A percentile compares a stretch with the other conserved stretches of the same genome.
These are phyloP conservation scores for Diaporthe capsici DNA, from an alignment of 2,329 filamentous ascomycete genomes.

Conservation along the genomic window DNA sequence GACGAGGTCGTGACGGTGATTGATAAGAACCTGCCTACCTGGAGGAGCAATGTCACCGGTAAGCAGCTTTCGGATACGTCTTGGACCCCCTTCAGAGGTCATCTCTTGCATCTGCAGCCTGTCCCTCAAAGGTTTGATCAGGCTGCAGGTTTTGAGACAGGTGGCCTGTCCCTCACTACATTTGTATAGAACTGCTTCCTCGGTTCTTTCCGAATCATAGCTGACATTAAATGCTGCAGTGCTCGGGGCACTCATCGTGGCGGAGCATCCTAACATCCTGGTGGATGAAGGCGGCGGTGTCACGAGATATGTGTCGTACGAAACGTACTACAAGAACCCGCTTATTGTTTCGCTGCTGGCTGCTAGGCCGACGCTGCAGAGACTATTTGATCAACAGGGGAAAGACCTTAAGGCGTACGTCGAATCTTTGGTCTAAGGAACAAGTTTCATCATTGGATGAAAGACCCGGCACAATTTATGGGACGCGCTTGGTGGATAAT, in stretches of 20 bases:
- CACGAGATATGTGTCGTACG: slow-evolving; percentile 48
- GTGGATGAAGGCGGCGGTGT: slow-evolving; percentile 44
- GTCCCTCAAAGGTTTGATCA: too few species aligned
- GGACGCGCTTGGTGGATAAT: too few species aligned
- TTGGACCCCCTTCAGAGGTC: too few species aligned
- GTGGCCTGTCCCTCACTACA: too few species aligned
- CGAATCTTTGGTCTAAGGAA: background rate
- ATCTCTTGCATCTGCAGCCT: too few species aligned
- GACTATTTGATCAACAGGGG: slow-evolving; percentile 24
- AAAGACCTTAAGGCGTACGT: slow-evolving; percentile 11
- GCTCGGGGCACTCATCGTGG: background rate
- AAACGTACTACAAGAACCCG: slow-evolving; percentile 47
- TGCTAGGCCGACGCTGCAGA: slow-evolving; percentile 26
- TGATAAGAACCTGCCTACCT: slow-evolving; percentile 42
- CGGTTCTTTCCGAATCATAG: too few species aligned
- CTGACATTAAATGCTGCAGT: too few species aligned
- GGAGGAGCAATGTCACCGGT: slow-evolving; percentile 45
- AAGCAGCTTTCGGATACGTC: too few species aligned
- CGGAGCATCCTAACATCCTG: slow-evolving; percentile 44
- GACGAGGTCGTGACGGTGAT: slow-evolving; percentile 46
- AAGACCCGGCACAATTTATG: too few species aligned
- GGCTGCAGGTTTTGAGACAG: too few species aligned
- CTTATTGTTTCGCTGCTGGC: slow-evolving; percentile 42
- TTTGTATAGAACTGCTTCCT: too few species aligned
- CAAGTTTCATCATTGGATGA: rapidly evolving